Evolutionary conservation across 768 basidiomycete genomes (phyloP).

Genomic region (Rhizopogon vesiculosus): DNA sequence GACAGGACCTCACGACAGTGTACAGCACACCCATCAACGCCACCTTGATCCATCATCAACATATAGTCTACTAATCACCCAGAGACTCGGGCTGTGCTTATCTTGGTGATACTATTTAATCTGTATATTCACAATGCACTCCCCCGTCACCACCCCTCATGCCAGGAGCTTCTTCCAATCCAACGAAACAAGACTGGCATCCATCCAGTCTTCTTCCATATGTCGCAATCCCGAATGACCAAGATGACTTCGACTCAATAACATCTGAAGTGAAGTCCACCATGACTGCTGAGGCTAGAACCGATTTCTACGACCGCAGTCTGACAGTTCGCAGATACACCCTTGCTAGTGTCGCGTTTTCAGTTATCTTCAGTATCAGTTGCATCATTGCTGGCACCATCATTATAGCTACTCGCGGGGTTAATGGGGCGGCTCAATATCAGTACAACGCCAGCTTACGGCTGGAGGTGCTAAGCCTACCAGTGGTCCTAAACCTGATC

Average conservation of each 20-base stretch:
- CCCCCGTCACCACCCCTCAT: neutral
- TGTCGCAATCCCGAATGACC: neutral
- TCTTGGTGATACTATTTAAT: neutral
- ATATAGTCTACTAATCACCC: too few species aligned
- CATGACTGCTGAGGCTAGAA: slow-evolving; percentile 6
- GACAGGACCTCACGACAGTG: too few species aligned
- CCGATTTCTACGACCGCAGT: slow-evolving; percentile 26
- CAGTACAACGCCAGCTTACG: slow-evolving; percentile 9
- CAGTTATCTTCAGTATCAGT: slow-evolving; percentile 15
- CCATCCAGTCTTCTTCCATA: neutral
- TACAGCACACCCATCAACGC: too few species aligned
- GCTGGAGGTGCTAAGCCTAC: slow-evolving; percentile 16
- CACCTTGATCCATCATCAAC: too few species aligned
- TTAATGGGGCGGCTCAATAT: slow-evolving; percentile 4
- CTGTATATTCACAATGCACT: neutral
- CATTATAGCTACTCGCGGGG: neutral
- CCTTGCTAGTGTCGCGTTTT: slow-evolving; percentile 20
- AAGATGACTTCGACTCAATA: neutral
- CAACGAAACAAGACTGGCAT: neutral
- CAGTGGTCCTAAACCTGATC: slow-evolving; percentile 19
- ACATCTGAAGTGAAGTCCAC: neutral
- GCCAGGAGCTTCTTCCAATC: neutral
- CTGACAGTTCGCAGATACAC: slow-evolving; percentile 15
- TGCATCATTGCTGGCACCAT: slow-evolving; percentile 20
- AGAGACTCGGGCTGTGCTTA: too few species aligned